Base-by-base conservation (phyloP, 2,329 filamentous ascomycete genomes). In the Penicillium hesseltinei region DNA sequence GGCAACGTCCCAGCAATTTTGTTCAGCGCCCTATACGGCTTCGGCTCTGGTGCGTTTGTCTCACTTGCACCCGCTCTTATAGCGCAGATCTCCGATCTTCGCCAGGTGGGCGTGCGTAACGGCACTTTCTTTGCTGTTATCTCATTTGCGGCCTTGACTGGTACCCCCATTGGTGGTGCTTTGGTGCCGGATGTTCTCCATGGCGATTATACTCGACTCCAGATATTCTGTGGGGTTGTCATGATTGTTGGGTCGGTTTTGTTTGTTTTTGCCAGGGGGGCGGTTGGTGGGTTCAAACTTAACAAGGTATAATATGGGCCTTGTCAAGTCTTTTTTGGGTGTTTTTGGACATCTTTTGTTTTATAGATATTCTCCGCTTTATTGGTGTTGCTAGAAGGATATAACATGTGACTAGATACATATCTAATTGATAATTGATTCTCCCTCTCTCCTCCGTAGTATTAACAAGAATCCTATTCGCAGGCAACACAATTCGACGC, bases 21-120 rank as follows among this genome's bases (percentile, higher is more conserved):
- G 36, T 91, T 89, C 70, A 80, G 82, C 13, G 78, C 82, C n/a
- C 72, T 90, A 7, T 91, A 88, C 63, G 89, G 88, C 19, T 89
- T 91, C 69, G 81, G 81, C 15, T 87, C 84, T 0, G 89, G 88
- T 13, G 83, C 84, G 2, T 88, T 86, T 64, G 82, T 89, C 36
- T 83, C 83, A 0, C 75, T 91, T 19, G 78, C 79, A 0, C 86
- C 88, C 0, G 81, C 87, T 0, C 76, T 89, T 15, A 77, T 92
- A 23, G 87, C 87, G 1, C 87, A 91, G 66, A 88, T 91, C 60
- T 86, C 84, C 1, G 86, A 89, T 45, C 82, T 90, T 38, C 78
- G 83, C 21, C 81, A 90, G 69, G 86, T 92, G 35, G 90, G 89
- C 15, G 82, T 87, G 2, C 80, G 89, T 6, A 85, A 82, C 2